Evolutionary conservation across 306 rosid species (phyloP).

Genomic region (Trifolium dubium): DNA sequence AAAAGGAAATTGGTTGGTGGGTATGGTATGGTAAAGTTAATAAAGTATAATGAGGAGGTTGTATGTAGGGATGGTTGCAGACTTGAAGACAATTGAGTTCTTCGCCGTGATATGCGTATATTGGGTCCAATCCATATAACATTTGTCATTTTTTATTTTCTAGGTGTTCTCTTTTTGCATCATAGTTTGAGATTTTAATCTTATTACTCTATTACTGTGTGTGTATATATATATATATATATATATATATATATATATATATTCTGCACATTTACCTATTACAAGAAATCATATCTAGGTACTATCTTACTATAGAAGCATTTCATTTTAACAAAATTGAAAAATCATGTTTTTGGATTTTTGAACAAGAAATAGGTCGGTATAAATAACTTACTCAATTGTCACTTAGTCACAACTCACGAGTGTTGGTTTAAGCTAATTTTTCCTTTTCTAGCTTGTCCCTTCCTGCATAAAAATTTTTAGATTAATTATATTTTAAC

Average conservation of each 20-base stretch:
- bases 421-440: background rate
- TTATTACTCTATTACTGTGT: background rate
- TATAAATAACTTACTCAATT: background rate
- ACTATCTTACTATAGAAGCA: background rate
- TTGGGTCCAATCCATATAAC: conserved; percentile 1
- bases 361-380: background rate
- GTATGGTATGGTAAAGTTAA: conserved; percentile 20
- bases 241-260: background rate
- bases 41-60: conserved; percentile 12
- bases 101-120: conserved; percentile 23
- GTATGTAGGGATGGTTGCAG: conserved; percentile 24
- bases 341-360: background rate
- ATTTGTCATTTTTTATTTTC: conserved; percentile 32
- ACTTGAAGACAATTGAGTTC: conserved; percentile 12
- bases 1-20: conserved; percentile 35
- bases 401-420: background rate
- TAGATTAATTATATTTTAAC: background rate
- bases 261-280: background rate
- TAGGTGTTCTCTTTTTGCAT: background rate
- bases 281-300: background rate
- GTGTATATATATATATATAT: background rate
- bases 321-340: background rate
- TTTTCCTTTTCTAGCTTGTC: background rate
- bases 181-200: background rate
- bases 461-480: background rate